phyloP scores from a whole-genome alignment of 169 alveolate genomes.

The Perkinsus olseni region DNA sequence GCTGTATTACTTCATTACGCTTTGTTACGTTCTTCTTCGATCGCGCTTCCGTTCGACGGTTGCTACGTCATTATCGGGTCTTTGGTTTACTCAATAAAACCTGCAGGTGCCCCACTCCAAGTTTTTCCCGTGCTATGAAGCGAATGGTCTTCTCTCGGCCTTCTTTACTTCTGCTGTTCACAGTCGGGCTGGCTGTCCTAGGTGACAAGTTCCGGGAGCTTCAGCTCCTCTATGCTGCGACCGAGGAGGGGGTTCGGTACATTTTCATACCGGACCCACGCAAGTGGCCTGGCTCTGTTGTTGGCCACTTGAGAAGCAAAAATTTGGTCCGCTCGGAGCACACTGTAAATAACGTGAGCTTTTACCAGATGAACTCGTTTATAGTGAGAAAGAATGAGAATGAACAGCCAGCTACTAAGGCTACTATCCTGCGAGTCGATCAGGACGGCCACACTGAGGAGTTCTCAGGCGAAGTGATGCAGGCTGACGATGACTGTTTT shows the following conservation, averaged over 20 bases:
- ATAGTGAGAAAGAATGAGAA: no score
- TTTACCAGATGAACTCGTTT: not conserved
- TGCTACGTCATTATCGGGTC: no score
- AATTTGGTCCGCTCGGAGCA: not conserved
- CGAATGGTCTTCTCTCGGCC: no score
- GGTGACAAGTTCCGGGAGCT: not conserved
- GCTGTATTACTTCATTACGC: no score
- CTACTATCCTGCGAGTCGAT: not conserved
- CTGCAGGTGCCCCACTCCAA: no score
- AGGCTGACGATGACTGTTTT: not conserved
- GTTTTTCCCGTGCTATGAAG: no score
- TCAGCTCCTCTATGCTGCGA: not conserved
- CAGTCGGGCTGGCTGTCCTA: no score
- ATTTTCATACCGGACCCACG: not conserved
- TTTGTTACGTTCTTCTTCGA: no score
- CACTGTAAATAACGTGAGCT: not conserved
- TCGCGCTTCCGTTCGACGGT: no score
- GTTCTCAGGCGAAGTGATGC: not conserved
- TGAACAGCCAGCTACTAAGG: not conserved
- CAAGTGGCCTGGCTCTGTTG: not conserved
- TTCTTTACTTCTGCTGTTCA: no score
- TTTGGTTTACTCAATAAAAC: no score
- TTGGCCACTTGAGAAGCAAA: not conserved
- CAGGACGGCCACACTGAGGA: not conserved
- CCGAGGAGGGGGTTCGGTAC: not conserved